Percentiles rank a stretch among this genome's conserved stretches.
Evolutionary conservation across 2,329 filamentous ascomycete species (phyloP).

Genomic region (Claviceps sp.): DNA sequence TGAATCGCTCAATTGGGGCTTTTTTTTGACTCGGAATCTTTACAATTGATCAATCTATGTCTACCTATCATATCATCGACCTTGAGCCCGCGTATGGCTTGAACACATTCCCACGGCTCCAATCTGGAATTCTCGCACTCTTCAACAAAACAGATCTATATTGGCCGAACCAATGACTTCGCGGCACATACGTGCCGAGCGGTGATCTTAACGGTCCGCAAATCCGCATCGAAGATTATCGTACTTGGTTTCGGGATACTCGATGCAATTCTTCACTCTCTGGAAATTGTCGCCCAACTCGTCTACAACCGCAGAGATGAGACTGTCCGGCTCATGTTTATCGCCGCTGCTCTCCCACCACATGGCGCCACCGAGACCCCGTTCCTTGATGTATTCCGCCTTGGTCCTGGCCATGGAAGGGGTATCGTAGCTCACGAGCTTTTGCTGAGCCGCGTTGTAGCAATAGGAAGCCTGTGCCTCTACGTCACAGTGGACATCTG

Average conservation of each 20-base stretch:
- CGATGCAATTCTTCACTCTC: constrained; percentile 43
- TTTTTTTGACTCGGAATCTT: too few relatives aligned
- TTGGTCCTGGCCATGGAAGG: constrained; percentile 54
- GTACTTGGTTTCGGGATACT: constrained; percentile 54
- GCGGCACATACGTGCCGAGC: neutral
- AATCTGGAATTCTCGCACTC: too few relatives aligned
- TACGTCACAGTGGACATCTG: constrained; percentile 50
- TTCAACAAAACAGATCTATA: too few relatives aligned
- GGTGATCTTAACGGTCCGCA: constrained; percentile 23
- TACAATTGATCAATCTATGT: too few relatives aligned
- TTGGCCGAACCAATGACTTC: too few relatives aligned
- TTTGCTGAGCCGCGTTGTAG: constrained; percentile 49
- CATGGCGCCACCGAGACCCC: constrained; percentile 76
- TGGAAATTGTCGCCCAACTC: constrained; percentile 44
- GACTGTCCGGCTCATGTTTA: constrained; percentile 46
- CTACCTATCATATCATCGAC: too few relatives aligned
- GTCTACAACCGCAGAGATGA: constrained; percentile 54
- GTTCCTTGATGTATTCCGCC: constrained; percentile 53
- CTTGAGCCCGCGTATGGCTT: too few relatives aligned
- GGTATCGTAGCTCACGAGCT: constrained; percentile 71
- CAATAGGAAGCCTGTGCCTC: constrained; percentile 61
- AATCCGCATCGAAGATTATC: constrained; percentile 53
- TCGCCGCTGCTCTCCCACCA: constrained; percentile 92
- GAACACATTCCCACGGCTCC: too few relatives aligned
- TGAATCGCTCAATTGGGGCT: too few relatives aligned